Base-by-base conservation (phyloP, 2,329 filamentous ascomycete genomes). In the Ophiocordyceps camponoti-leonardi region DNA sequence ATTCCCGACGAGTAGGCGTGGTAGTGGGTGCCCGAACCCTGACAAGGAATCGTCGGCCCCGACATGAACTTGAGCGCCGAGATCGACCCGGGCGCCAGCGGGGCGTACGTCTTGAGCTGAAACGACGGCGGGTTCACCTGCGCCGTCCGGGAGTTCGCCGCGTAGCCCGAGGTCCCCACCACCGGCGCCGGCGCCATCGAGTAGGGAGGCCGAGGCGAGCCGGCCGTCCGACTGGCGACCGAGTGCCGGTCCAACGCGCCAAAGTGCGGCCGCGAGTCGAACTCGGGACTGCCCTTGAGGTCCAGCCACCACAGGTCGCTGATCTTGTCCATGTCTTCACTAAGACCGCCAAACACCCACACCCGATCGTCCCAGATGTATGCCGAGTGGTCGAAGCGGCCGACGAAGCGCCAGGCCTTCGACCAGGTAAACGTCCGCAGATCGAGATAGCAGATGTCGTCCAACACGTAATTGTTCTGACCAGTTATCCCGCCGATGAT, bases 371-470 rank as follows among this genome's bases (percentile, higher is more conserved):
- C 72, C 73, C 88, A 95, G 48, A 98, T 82, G 72, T 90, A 95
- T 45, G 85, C 87, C 16, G 86, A 87, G 59, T 98, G 92, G 55
- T 98, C 92, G 58, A 94, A 98, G 37, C 92, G 79, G 43, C 85
- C 81, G 23, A 95, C 88, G 59, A 98, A 98, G 49, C 82, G 84
- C 92, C 92, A 98, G 39, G 86, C 81, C 47, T 86, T 80, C 46
- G 90, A 96, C 92, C 92, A 98, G 1, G 88, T 94, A 72, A 86
- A 95, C 2, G 92, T 96, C 67, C 94, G 95, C 42, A 98, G 70
- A 59, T 98, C 92, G 43, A 98, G 75, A 58, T 94, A 98, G 67
- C 87, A 94, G 44, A 98, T 86, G 58, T 98, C 92, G 59, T 96
- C 90, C 43, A 96, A 71, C 22, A 96, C 88, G 54, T 86, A 81